Base-by-base conservation (phyloP, 352 stramenopile species). In the Pythium apleroticum region DNA sequence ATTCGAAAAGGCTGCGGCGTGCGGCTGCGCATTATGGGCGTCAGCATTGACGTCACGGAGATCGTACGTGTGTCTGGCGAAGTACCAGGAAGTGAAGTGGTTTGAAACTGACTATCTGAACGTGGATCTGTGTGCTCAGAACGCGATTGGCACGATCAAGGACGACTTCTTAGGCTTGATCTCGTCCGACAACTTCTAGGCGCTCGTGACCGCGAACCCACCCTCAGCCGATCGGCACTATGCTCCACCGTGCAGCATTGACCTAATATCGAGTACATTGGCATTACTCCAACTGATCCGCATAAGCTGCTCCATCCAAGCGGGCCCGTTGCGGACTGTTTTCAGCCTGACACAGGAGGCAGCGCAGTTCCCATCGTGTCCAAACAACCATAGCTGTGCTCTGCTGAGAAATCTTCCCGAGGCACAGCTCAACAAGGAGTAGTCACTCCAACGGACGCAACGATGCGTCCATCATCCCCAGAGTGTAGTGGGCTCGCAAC, bases 161-260 rank as follows among this genome's bases (percentile, higher is more conserved):
- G 97, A 99, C 74, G 97, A 99, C 71, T 99, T 98, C 91, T 90
- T 99, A 84, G 97, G 97, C 59, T 87, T 98, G 60, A 97, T 99
- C 68, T 94, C 86, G 48, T 90, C 86, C 15, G 86, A 94, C 56
- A 92, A 86, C 71, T 91, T 78, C 53, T 82, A 78, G 41, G 39
- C 39, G 35, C 35, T 15, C 5, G 35, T 19, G 37, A 46, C 22
- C 15, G 35, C 35, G 35, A 41, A 17, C 35, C 39, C n/a, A n/a
- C 15, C 41, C 20, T 27, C 41, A 49, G 41, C 20, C n/a, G 41
- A 49, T 49, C 41, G 19, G 12, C 41, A 20, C 19, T 28, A 7
- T 27, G 41, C 41, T 27, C 4, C 41, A 27, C 41, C 14, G 19
- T n/a, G 20, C 41, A 49, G n/a, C 41, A 49, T 49, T 49, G 41